Conservation (phyloP, 1,139 yeast genomes). For the Petasospora fabianii region DNA sequence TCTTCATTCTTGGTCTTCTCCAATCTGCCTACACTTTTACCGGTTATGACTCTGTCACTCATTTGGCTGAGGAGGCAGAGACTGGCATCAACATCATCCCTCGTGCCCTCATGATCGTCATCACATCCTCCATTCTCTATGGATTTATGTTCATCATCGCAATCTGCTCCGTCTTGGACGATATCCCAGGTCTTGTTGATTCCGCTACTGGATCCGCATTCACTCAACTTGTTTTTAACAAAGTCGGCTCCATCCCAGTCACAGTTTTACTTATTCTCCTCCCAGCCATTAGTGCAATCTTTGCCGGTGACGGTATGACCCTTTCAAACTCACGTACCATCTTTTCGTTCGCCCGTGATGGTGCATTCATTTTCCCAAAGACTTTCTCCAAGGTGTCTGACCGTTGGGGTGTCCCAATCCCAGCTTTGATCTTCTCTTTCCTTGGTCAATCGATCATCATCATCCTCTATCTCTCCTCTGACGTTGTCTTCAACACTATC, state of each 20-base stretch:
- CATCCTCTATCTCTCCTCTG: constrained; percentile 49
- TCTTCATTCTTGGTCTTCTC: constrained; percentile 26
- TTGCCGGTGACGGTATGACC: constrained; percentile 52
- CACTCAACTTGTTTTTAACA: constrained; percentile 60
- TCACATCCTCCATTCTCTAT: constrained; percentile 49
- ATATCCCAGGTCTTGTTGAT: constrained; percentile 37
- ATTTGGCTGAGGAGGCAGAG: constrained; percentile 74
- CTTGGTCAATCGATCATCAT: constrained; percentile 44
- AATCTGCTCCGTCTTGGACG: constrained; percentile 47
- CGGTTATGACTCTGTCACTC: constrained; percentile 61
- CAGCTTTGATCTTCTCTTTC: constrained; percentile 53
- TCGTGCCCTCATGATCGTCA: constrained; percentile 52
- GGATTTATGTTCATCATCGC: constrained; percentile 56
- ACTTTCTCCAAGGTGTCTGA: constrained; percentile 48
- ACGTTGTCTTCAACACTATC: constrained; percentile 54
- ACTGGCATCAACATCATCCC: constrained; percentile 46
- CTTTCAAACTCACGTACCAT: constrained; percentile 47
- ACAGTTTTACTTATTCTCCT: constrained; percentile 54
- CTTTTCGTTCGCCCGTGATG: constrained; percentile 47
- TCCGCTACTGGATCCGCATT: constrained; percentile 49
- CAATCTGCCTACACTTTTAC: constrained; percentile 27
- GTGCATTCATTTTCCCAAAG: constrained; percentile 42
- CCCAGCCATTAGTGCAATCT: constrained; percentile 53
- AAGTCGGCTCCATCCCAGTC: constrained; percentile 62
- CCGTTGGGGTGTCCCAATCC: constrained; percentile 48